Evolutionary conservation across 1,284 basidiomycete species (phyloP), one percentile per base, ranked within the genome.

Genomic region (Neolentinus lepideus): DNA sequence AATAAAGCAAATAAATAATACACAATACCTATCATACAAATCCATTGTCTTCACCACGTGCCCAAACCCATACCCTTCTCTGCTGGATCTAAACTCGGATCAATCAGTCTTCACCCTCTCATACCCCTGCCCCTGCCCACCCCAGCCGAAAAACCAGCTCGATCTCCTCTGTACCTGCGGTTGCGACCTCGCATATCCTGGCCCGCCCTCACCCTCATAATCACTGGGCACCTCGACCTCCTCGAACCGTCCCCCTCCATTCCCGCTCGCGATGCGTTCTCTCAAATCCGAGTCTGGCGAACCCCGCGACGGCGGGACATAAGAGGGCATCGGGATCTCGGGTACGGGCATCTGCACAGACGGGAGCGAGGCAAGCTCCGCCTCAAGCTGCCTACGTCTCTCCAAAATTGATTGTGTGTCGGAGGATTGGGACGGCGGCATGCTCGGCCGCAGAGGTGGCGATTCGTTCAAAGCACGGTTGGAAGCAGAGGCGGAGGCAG

Each of bases 211-310:
- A 2, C 79, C 81, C 60, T 88, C 85, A 26, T 74, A 76, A 60
- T 88, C 86, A 57, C 80, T 84, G 43, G 79, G 80, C 24, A 83
- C 79, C 58, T 84, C 81, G 2, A 83, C 75, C 68, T 87, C 84
- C 62, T 87, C 86, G 33, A 58, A 83, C 83, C 51, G 64, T 61
- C 48, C 64, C 63, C 60, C 67, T 71, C 1, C 73, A 72, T 51
- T 67, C 65, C 69, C 65, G 16, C 67, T 70, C 11, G 67, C 69
- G 3, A 71, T 69, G 31, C 81, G 72, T 57, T 75, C 74, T 27
- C 80, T 70, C 26, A 76, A 52, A 16, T 73, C 74, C 3, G 71
- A 71, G 29, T 69, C 69, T 21, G 78, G 77, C 27, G 75, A 73
- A 8, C 33, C 51, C 4, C 29, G 9, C 3, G 29, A 33, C 12